Conservation (phyloP, 2,329 filamentous ascomycete species). For the Plenodomus tracheiphilus region DNA sequence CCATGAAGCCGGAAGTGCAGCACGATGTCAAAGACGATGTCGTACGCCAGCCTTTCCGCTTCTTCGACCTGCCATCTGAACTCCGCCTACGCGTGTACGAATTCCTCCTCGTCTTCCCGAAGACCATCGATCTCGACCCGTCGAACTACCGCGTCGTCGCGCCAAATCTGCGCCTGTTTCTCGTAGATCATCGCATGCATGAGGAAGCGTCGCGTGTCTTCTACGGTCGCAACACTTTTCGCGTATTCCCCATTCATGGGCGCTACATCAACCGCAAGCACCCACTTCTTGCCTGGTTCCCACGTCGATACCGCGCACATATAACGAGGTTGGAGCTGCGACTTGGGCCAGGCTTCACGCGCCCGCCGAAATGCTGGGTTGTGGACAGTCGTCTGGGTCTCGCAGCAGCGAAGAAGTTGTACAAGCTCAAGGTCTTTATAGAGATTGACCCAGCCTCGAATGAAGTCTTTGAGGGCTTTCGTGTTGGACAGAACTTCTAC, state of each 20-base stretch:
- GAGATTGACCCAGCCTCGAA: conserved; percentile 71
- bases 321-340: conserved; percentile 70
- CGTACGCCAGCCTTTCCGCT: conserved; percentile 47
- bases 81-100: conserved; percentile 56
- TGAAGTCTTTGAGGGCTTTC: conserved; percentile 68
- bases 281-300: conserved; percentile 69
- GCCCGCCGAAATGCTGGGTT: conserved; percentile 71
- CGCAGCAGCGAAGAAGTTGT: conserved; percentile 62
- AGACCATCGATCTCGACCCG: conserved; percentile 68
- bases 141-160: conserved; percentile 66
- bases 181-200: conserved; percentile 58
- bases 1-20: not conserved
- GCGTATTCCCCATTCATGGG: conserved; percentile 57
- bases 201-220: conserved; percentile 56
- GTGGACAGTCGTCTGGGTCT: conserved; percentile 68
- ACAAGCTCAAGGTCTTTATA: conserved; percentile 67
- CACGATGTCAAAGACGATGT: conserved; percentile 5
- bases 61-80: conserved; percentile 59
- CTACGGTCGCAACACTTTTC: conserved; percentile 57
- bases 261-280: conserved; percentile 72
- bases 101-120: conserved; percentile 53
- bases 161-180: conserved; percentile 66
- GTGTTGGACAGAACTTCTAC: conserved; percentile 68
- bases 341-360: conserved; percentile 72
- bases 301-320: conserved; percentile 60